Percentiles rank a stretch among this genome's conserved stretches.
Conservation (phyloP, 805 yeast species). For the Pichia paraexigua region DNA sequence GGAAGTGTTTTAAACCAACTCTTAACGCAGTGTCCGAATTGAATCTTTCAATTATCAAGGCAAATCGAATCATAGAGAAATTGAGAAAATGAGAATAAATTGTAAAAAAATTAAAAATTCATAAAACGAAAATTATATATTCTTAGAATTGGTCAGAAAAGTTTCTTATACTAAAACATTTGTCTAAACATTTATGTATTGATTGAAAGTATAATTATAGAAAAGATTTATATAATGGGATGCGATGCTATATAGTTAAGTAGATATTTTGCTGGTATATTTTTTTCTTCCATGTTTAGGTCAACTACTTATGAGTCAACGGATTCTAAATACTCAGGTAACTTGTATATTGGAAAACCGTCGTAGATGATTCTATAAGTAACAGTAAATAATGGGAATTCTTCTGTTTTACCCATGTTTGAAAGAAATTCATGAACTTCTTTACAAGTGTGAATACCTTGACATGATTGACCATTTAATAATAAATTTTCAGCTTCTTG, state of each 20-base stretch:
- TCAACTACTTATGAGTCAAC: neutral
- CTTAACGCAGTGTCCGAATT: no score
- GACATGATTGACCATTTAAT: constrained; percentile 93
- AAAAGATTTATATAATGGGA: constrained; percentile 3
- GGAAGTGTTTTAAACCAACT: neutral
- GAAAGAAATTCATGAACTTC: constrained; percentile 84
- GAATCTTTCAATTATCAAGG: neutral
- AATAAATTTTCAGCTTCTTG: constrained; percentile 76
- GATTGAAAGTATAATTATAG: neutral
- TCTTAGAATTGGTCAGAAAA: no score
- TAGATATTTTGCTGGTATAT: neutral
- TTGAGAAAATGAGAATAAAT: no score
- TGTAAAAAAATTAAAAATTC: no score
- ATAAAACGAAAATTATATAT: no score
- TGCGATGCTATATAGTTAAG: neutral
- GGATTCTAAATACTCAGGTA: constrained; percentile 63
- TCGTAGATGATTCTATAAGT: constrained; percentile 82
- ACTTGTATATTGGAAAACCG: constrained; percentile 59
- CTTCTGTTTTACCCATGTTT: constrained; percentile 43
- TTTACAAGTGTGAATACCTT: constrained; percentile 83
- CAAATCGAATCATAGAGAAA: neutral
- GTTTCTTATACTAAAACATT: no score
- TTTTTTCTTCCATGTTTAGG: no score
- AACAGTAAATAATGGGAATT: constrained; percentile 75
- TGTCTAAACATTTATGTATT: no score